These are phyloP conservation scores for Zygosaccharomyces bisporus DNA, from an alignment of 805 yeast species.

Conservation along the genomic window DNA sequence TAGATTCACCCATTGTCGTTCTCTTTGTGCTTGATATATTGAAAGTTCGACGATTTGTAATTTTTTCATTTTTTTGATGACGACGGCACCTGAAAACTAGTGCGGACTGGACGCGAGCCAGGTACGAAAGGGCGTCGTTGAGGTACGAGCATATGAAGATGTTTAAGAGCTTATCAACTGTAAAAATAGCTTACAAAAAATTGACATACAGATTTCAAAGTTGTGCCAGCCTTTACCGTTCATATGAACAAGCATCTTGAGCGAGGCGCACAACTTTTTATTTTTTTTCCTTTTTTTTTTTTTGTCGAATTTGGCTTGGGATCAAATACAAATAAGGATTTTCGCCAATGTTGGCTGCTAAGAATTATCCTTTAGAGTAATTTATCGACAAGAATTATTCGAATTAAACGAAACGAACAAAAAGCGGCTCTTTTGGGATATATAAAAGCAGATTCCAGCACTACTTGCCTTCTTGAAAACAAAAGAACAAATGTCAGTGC, in stretches of 20 bases:
- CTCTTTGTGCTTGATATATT: not conserved
- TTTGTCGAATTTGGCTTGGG: no score
- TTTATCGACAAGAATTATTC: no score
- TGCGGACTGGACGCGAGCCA: not conserved
- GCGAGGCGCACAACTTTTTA: no score
- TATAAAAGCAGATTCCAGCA: not conserved
- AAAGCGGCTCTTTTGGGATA: not conserved
- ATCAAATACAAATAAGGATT: no score
- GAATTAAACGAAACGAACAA: not conserved
- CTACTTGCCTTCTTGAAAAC: no score
- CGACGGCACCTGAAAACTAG: not conserved
- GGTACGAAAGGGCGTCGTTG: not conserved
- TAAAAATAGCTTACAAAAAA: no score
- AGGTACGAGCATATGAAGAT: not conserved
- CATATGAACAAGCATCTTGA: no score
- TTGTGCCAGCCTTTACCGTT: no score
- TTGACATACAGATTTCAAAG: no score
- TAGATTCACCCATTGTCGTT: conserved; percentile 24
- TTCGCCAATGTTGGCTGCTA: not conserved
- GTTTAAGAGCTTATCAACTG: no score
- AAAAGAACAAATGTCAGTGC: no score
- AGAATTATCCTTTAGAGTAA: not conserved
- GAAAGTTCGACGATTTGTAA: not conserved
- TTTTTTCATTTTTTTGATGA: not conserved
- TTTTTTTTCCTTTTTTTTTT: no score